Evolutionary conservation across 1,139 yeast genomes (phyloP).

Genomic region (Blastobotrys capitulatus): DNA sequence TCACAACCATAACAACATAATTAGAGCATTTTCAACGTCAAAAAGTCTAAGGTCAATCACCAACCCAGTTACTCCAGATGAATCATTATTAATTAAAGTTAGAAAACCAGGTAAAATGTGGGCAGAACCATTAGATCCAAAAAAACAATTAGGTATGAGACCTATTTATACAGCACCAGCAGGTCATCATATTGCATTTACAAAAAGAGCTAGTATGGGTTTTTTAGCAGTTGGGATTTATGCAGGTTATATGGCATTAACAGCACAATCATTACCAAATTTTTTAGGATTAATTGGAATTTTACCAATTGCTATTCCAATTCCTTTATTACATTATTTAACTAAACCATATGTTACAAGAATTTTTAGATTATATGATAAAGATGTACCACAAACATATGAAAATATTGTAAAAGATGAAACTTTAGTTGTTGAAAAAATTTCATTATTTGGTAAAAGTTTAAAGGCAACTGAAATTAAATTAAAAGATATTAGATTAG

Average conservation of each 20-base stretch:
- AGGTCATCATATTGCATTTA: conserved; percentile 33
- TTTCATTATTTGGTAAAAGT: conserved; percentile 60
- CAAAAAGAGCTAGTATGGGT: conserved; percentile 36
- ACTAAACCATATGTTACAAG: conserved; percentile 67
- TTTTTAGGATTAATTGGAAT: conserved; percentile 49
- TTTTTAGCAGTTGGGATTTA: conserved; percentile 29
- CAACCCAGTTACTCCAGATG: conserved; percentile 30
- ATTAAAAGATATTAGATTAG: conserved; percentile 45
- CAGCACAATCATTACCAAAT: conserved; percentile 21
- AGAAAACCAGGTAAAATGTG: conserved; percentile 33
- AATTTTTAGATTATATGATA: conserved; percentile 63
- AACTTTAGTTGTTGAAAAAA: conserved; percentile 26
- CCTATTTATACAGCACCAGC: conserved; percentile 34
- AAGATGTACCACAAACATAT: conserved; percentile 54
- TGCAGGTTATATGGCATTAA: conserved; percentile 29
- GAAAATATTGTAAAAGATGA: conserved; percentile 29
- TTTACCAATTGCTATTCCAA: conserved; percentile 53
- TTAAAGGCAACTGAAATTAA: conserved; percentile 56
- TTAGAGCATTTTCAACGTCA: conserved; percentile 9
- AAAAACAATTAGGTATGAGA: conserved; percentile 26
- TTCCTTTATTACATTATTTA: conserved; percentile 48
- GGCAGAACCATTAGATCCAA: conserved; percentile 32
- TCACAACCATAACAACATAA: neutral
- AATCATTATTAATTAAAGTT: conserved; percentile 27
- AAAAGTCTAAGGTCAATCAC: conserved; percentile 20